Evolutionary conservation across 2,329 filamentous ascomycete species (phyloP).

Genomic region (Didymellaceae sp.): DNA sequence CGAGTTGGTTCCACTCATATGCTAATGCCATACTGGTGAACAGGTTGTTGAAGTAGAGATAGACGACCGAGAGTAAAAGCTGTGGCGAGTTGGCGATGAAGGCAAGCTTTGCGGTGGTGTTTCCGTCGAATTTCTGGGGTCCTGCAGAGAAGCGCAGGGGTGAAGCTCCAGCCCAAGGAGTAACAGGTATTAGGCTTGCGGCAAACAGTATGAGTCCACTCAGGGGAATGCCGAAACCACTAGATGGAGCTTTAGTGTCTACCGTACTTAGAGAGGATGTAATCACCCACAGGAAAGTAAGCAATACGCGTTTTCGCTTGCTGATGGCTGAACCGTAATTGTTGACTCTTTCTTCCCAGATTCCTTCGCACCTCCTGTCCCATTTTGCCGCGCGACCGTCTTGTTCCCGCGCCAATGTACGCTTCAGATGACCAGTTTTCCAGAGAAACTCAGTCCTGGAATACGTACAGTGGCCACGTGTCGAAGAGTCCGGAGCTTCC

Average conservation of each 20-base stretch:
- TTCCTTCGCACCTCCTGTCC: not conserved
- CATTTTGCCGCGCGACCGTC: not conserved
- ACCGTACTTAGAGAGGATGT: not conserved
- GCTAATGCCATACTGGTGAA: not conserved
- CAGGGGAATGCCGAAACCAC: not conserved
- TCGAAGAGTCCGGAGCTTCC: not conserved
- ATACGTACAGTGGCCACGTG: not conserved
- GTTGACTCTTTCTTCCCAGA: not conserved
- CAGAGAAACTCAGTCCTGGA: not conserved
- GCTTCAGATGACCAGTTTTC: not conserved
- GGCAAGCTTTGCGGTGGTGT: not conserved
- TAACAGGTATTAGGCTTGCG: not conserved
- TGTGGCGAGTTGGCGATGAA: not conserved
- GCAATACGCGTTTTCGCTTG: not conserved
- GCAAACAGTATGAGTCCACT: not conserved
- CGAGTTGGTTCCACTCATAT: not conserved
- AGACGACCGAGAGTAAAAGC: not conserved
- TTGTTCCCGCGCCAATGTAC: not conserved
- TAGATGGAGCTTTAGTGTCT: not conserved
- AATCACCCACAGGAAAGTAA: not conserved
- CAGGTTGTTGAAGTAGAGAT: not conserved
- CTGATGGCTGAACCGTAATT: not conserved
- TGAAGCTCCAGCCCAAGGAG: not conserved
- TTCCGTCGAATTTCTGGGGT: not conserved
- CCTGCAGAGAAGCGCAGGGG: not conserved